phyloP scores from a whole-genome alignment of 805 yeast genomes.

The Hanseniaspora jakobsenii region DNA sequence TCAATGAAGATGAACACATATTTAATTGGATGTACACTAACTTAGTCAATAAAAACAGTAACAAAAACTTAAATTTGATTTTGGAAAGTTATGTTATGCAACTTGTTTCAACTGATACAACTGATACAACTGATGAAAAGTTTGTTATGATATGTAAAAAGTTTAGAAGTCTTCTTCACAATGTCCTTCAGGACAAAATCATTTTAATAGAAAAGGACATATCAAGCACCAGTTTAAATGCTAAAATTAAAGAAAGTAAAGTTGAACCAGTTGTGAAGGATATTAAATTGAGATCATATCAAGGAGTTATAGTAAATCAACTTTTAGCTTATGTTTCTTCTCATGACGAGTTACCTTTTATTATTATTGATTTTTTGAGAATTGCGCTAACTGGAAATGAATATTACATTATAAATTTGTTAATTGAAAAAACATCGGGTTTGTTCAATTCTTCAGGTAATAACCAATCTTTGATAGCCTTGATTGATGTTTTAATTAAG shows the following conservation, averaged over 20 bases:
- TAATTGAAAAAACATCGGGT: constrained; percentile 39
- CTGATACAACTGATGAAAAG: background rate
- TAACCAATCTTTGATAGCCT: constrained; percentile 16
- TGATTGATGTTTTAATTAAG: constrained; percentile 2
- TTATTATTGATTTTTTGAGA: constrained; percentile 20
- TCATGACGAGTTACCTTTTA: background rate
- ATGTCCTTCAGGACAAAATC: constrained; percentile 3
- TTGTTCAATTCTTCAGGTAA: constrained; percentile 26
- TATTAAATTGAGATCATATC: background rate
- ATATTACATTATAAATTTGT: constrained; percentile 28
- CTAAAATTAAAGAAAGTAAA: background rate
- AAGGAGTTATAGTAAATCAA: background rate
- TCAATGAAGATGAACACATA: background rate
- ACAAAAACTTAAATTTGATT: constrained; percentile 25
- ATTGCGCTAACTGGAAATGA: constrained; percentile 23
- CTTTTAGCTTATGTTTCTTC: background rate
- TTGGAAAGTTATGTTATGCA: constrained; percentile 28
- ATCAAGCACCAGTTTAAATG: background rate
- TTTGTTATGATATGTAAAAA: background rate
- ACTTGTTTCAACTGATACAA: constrained; percentile 25
- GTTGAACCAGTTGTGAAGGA: background rate
- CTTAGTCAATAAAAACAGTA: constrained; percentile 15
- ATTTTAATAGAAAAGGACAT: background rate
- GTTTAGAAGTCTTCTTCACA: background rate
- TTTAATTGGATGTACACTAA: constrained; percentile 13